A percentile compares a stretch with the other conserved stretches of the same genome.
Conservation (phyloP, 1,139 yeast species). For the Sugiyamaella castrensis region DNA sequence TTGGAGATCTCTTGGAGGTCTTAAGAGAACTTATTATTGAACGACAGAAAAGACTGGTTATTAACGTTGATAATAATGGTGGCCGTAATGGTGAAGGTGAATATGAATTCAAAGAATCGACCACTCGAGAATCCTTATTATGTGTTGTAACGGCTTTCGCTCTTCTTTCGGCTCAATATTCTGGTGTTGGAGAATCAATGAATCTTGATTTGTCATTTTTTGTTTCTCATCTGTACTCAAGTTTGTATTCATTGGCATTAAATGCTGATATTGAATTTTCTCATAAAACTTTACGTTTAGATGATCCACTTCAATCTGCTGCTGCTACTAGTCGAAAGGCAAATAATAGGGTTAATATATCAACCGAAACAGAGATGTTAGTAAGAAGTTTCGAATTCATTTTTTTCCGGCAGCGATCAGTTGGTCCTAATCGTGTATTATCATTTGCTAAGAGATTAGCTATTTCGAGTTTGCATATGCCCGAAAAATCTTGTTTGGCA, state of each 20-base stretch:
- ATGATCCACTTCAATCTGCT: conserved; percentile 56
- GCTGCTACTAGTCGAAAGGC: not conserved
- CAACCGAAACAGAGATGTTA: conserved; percentile 84
- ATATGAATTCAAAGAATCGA: conserved; percentile 39
- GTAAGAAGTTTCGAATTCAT: conserved; percentile 74
- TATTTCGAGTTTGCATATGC: conserved; percentile 64
- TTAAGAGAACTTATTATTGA: conserved; percentile 72
- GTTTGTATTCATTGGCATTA: conserved; percentile 63
- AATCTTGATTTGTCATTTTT: conserved; percentile 49
- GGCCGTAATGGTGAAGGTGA: conserved; percentile 38
- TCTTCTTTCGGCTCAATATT: conserved; percentile 64
- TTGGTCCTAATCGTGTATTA: conserved; percentile 67
- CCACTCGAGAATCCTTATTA: conserved; percentile 65
- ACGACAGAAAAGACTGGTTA: conserved; percentile 35
- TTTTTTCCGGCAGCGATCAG: conserved; percentile 74
- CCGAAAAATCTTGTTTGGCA: conserved; percentile 85
- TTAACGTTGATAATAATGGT: not conserved
- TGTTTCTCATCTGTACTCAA: conserved; percentile 65
- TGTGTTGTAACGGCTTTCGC: conserved; percentile 92
- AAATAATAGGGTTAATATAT: conserved; percentile 57
- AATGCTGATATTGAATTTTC: conserved; percentile 87
- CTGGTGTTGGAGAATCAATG: conserved; percentile 42
- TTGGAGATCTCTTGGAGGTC: conserved; percentile 90
- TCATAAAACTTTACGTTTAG: conserved; percentile 71
- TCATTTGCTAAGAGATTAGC: conserved; percentile 83